Evolutionary conservation across 352 stramenopile species (phyloP).

Genomic region (Phytophthora cajani): DNA sequence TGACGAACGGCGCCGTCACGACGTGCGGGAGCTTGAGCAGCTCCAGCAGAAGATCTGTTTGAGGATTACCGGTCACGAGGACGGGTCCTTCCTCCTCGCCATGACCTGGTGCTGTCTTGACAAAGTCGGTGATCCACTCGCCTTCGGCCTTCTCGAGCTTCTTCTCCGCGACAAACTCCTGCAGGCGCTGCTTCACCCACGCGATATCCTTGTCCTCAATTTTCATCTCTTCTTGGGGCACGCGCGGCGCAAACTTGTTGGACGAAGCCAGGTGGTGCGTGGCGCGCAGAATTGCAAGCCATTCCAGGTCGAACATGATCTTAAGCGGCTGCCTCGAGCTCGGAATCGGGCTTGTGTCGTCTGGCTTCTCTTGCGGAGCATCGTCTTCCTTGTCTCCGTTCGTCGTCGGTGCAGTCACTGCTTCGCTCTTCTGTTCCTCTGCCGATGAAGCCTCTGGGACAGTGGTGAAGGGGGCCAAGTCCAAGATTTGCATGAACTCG

Average conservation of each 20-base stretch:
- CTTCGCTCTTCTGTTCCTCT: slow-evolving; percentile 8
- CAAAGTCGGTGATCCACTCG: slow-evolving; percentile 85
- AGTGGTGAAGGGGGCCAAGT: slow-evolving; percentile 50
- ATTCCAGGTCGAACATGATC: slow-evolving; percentile 95
- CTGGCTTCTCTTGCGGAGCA: slow-evolving; percentile 3
- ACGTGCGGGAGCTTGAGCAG: slow-evolving; percentile 94
- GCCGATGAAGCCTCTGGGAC: background rate
- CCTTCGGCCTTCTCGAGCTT: slow-evolving; percentile 50
- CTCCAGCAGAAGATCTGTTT: slow-evolving; percentile 94
- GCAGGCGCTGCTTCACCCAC: slow-evolving; percentile 65
- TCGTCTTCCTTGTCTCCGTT: slow-evolving; percentile 15
- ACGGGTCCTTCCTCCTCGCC: slow-evolving; percentile 46
- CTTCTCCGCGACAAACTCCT: slow-evolving; percentile 64
- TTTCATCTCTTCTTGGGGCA: slow-evolving; percentile 76
- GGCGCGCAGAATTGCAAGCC: slow-evolving; percentile 93
- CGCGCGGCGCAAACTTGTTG: slow-evolving; percentile 64
- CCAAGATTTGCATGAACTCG: slow-evolving; percentile 95
- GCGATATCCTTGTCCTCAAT: slow-evolving; percentile 83
- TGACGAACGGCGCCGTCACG: slow-evolving; percentile 91
- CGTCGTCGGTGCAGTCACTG: background rate
- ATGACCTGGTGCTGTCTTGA: slow-evolving; percentile 73
- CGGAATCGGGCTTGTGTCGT: background rate
- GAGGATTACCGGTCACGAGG: slow-evolving; percentile 88
- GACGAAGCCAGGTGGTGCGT: slow-evolving; percentile 90
- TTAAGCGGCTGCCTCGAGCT: slow-evolving; percentile 37